These are phyloP conservation scores for Aspergillus leporis DNA, from an alignment of 495 filamentous ascomycete genomes.

Conservation along the genomic window DNA sequence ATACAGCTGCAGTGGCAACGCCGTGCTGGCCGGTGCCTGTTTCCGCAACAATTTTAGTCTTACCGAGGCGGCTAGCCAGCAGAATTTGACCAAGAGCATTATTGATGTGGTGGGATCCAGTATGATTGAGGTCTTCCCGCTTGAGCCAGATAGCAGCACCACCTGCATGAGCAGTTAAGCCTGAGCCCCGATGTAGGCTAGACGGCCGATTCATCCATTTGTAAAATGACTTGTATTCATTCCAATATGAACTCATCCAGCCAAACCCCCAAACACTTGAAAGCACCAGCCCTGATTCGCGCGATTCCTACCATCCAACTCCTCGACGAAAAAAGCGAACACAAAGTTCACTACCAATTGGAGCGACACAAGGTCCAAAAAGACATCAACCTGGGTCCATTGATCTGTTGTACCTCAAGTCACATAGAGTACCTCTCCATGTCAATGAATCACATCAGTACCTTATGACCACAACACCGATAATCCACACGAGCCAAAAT, in stretches of 20 bases:
- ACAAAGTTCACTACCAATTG: no score
- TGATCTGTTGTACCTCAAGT: no score
- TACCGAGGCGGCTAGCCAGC: constrained; percentile 76
- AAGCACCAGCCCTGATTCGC: no score
- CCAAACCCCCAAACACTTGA: no score
- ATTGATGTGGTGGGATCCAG: constrained; percentile 94
- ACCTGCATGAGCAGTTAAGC: constrained; percentile 84
- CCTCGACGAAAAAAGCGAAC: no score
- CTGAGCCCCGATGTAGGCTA: constrained; percentile 83
- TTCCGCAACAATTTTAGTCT: constrained; percentile 92
- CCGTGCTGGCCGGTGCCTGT: constrained; percentile 97
- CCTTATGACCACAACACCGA: no score
- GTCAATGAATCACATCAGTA: no score
- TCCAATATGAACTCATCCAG: constrained; percentile 77
- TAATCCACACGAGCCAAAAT: no score
- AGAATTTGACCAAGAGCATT: constrained; percentile 93
- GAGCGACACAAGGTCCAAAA: no score
- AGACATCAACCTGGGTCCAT: no score
- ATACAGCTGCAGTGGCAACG: constrained; percentile 91
- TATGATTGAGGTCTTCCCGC: constrained; percentile 89
- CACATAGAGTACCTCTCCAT: no score
- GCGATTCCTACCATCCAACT: no score
- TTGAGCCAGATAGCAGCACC: constrained; percentile 96
- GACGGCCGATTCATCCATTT: constrained; percentile 95
- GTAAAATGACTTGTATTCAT: constrained; percentile 95